Percentiles rank a stretch among this genome's conserved stretches.
Evolutionary conservation across 257 asterid species (phyloP).

Genomic region (Solanum neorickii): DNA sequence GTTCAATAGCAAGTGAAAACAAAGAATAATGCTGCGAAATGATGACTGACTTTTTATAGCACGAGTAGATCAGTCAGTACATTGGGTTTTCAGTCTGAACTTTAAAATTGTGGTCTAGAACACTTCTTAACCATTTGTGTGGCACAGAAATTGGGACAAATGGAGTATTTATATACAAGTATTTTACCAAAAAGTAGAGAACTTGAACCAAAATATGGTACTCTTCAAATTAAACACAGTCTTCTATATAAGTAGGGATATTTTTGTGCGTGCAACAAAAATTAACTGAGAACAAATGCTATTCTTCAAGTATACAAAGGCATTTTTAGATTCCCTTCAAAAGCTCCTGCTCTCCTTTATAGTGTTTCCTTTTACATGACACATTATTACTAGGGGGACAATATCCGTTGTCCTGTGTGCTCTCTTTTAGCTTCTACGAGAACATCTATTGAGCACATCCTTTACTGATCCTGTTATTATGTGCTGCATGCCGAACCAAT

Average conservation of each 20-base stretch:
- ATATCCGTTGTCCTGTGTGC: background rate
- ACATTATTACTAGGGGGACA: background rate
- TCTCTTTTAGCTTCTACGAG: background rate
- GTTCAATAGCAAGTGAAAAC: background rate
- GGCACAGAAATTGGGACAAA: background rate
- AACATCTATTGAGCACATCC: background rate
- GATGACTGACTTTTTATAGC: background rate
- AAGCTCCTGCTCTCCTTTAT: background rate
- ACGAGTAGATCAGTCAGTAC: background rate
- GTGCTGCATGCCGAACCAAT: background rate
- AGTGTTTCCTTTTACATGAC: background rate
- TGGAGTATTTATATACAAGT: background rate
- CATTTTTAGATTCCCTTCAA: background rate
- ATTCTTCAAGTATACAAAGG: background rate
- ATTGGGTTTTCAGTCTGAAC: background rate
- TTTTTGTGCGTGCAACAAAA: background rate
- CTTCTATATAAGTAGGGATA: background rate
- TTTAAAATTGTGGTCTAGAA: background rate
- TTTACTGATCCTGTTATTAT: background rate
- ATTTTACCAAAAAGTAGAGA: background rate
- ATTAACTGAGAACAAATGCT: background rate
- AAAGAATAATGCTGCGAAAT: background rate
- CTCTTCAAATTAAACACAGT: background rate
- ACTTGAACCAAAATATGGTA: background rate
- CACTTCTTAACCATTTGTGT: background rate